Conservation (phyloP, 306 rosid species). For the Prunus dulcis region DNA sequence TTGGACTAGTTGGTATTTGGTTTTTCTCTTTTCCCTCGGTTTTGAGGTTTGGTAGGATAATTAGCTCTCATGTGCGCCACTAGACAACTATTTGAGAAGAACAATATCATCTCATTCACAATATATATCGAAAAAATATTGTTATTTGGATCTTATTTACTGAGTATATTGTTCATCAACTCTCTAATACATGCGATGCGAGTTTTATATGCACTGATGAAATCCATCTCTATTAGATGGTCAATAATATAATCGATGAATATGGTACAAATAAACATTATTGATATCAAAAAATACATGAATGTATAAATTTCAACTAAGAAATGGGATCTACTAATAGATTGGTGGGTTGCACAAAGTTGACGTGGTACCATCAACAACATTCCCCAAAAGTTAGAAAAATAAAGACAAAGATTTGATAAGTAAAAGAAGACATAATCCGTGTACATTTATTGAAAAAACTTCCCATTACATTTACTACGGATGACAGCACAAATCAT, state of each 20-base stretch:
- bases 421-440: background rate
- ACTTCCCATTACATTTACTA: no score
- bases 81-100: background rate
- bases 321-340: no score
- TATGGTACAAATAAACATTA: no score
- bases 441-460: background rate
- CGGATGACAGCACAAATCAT: background rate
- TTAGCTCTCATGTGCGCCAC: no score
- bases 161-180: no score
- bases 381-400: background rate
- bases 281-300: no score
- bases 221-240: no score
- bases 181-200: no score
- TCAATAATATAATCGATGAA: accelerated
- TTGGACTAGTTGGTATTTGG: background rate
- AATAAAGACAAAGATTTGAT: background rate
- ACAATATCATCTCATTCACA: background rate
- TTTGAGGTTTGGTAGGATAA: background rate
- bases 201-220: accelerated
- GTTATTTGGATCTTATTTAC: no score
- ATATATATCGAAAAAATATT: background rate
- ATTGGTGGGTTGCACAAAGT: background rate
- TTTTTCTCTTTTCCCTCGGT: background rate
- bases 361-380: background rate
- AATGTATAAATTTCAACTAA: no score